A percentile compares a stretch with the other conserved stretches of the same genome.
Evolutionary conservation across 441 rosid genomes (phyloP).

Genomic region (Sinapis alba): DNA sequence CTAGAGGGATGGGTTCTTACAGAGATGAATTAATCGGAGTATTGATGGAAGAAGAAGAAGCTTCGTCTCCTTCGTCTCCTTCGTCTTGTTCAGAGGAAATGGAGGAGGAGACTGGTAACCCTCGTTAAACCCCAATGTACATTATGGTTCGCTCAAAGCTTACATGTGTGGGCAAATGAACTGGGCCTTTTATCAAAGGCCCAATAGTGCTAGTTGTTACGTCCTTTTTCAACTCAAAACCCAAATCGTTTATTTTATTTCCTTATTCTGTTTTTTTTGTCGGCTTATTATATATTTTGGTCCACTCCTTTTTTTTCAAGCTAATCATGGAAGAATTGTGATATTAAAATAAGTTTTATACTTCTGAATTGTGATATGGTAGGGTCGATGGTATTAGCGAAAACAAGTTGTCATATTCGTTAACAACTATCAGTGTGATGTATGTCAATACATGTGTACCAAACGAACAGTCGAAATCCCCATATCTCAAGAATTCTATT

Average conservation of each 20-base stretch:
- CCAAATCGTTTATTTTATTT: background rate
- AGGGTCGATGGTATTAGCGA: background rate
- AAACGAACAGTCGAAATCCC: background rate
- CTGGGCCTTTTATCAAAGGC: conserved; percentile 6
- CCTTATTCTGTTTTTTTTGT: background rate
- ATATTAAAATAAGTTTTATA: background rate
- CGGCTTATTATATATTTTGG: background rate
- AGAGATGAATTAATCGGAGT: background rate
- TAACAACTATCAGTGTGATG: background rate
- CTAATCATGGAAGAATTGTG: background rate
- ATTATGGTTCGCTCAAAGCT: background rate
- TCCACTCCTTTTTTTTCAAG: background rate
- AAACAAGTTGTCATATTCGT: background rate
- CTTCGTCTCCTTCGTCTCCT: background rate
- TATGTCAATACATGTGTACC: background rate
- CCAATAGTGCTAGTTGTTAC: background rate
- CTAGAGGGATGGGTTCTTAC: conserved; percentile 7
- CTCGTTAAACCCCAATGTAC: conserved; percentile 36
- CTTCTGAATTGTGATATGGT: background rate
- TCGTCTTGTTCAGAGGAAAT: conserved; percentile 22
- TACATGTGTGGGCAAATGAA: background rate
- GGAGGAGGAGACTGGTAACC: conserved; percentile 23
- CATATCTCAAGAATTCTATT: background rate
- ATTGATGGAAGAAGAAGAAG: background rate
- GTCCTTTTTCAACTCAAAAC: background rate